Evolutionary conservation across 2,329 filamentous ascomycete species (phyloP), one percentile per base, ranked within the genome.

Genomic region (Monosporascus sp.): DNA sequence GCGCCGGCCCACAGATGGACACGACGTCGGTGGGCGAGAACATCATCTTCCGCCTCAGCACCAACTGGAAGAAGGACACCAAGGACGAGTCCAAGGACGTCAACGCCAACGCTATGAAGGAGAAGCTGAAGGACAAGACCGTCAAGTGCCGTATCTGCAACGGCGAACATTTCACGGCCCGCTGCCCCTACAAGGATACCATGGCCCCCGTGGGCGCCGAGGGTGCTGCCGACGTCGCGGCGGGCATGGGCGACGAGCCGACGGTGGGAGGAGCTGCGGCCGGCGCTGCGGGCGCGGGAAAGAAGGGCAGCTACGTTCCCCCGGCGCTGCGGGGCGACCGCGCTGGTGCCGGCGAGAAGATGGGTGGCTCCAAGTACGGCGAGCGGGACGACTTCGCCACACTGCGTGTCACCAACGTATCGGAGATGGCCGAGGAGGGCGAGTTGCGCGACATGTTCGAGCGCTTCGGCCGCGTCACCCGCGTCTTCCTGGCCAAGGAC

Each of bases 111-210:
- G 80, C 80, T 65, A 82, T 88, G 76, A 89, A 89, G 77, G 83
- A 87, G 69, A 87, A 89, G 77, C 81, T 97, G 68, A 96, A 94
- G 84, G 92, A 97, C 79, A 96, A 97, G 84, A 95, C 97, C 80
- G 95, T 99, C 81, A 97, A 97, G 83, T 99, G 94, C 76, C 89
- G 94, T 82, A 97, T 99, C 71, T 99, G 94, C 79, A 89, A 87
- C 71, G 94, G 93, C 70, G 94, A 99, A 80, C 94, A 99, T 84
- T 99, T 97, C 81, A 99, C 94, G 43, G 93, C 93, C 63, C 88
- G 94, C 72, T 99, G 94, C 84, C 94, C 94, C 37, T 99, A 96
- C 87, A 99, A 97, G 81, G 94, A 97, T 72, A 99, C 93, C 65
- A 97, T 99, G 91, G 91, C 93, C 37, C 94, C 89, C 38, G 84